Evolutionary conservation across 768 basidiomycete genomes (phyloP), one percentile per base, ranked within the genome.

Genomic region (Termitomyces sp.): DNA sequence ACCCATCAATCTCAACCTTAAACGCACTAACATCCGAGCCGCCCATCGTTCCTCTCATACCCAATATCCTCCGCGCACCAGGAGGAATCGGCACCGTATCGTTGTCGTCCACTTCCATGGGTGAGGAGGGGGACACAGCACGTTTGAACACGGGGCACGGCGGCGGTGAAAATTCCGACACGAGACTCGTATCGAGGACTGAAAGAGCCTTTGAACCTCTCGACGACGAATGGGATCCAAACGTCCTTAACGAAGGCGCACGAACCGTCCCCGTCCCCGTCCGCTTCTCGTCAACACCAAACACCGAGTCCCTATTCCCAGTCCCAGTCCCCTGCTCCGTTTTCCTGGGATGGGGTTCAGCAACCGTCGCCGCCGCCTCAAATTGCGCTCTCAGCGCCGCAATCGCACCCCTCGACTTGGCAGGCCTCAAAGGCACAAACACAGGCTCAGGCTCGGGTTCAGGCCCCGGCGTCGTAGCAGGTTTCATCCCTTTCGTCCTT

Each of bases 21-120:
- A 77, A 78, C 25, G 63, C 70, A 22, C 78, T 78, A 3, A 73
- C 74, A 45, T 80, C 73, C 0, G 81, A 83, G 1, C 80, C 81
- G 10, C 88, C 88, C 72, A 90, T 78, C 0, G 87, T 89, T 0
- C 86, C 88, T 13, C 73, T 70, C 68, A 88, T 77, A 0, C 86
- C 85, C 16, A 89, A 70, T n/a, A 73, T 75, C 40, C 78, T 78
- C 60, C 82, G 76, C 18, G 76, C 74, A 50, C 83, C 80, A 0
- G 75, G 76, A 5, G 76, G 69, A 20, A 84, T 77, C 0, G 77
- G 75, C 25, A 58, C 61, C 32, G 61, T 64, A 47, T 63, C 54
- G 38, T 64, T 62, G 3, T 57, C 55, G 12, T 64, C 65, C 15
- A 55, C 53, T 9, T 52, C 56, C 40, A 61, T 56, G 5, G 41